phyloP scores from a whole-genome alignment of 257 asterid species.

The Primulina huaijiensis region DNA sequence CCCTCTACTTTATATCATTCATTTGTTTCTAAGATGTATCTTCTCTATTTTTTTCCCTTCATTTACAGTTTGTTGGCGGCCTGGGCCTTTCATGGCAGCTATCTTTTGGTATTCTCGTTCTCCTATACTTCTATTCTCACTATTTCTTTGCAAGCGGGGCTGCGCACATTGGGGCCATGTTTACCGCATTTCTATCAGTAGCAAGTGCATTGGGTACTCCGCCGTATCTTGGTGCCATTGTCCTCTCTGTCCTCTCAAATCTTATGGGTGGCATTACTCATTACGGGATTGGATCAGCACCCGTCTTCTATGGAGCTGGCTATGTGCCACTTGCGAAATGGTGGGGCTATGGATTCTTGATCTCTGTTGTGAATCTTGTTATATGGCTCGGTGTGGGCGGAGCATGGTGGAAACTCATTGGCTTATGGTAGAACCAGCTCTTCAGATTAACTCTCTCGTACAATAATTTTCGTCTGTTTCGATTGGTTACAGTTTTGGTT shows the following conservation, averaged over 20 bases:
- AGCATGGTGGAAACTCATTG: constrained; percentile 88
- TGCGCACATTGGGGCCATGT: constrained; percentile 98
- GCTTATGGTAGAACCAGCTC: constrained; percentile 58
- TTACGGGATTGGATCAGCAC: constrained; percentile 87
- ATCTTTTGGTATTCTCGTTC: constrained; percentile 87
- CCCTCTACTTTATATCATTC: too few species aligned
- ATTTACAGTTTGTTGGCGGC: constrained; percentile 84
- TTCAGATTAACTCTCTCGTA: background rate
- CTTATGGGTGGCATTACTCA: constrained; percentile 94
- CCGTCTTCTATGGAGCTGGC: constrained; percentile 83
- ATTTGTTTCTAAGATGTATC: background rate
- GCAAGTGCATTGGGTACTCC: constrained; percentile 95
- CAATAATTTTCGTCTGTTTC: background rate
- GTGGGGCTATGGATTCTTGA: constrained; percentile 88
- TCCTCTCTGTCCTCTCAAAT: constrained; percentile 77
- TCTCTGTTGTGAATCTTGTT: constrained; percentile 68
- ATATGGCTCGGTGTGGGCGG: constrained; percentile 98
- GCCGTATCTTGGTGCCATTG: constrained; percentile 73
- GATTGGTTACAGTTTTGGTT: background rate
- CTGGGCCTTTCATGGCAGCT: constrained; percentile 96
- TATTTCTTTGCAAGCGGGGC: constrained; percentile 99
- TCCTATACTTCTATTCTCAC: constrained; percentile 94
- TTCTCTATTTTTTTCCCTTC: constrained; percentile 17
- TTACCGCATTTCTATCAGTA: constrained; percentile 87
- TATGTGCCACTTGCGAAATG: constrained; percentile 76